Base-by-base conservation (phyloP, 441 rosid species). In the Erysimum cheiri region DNA sequence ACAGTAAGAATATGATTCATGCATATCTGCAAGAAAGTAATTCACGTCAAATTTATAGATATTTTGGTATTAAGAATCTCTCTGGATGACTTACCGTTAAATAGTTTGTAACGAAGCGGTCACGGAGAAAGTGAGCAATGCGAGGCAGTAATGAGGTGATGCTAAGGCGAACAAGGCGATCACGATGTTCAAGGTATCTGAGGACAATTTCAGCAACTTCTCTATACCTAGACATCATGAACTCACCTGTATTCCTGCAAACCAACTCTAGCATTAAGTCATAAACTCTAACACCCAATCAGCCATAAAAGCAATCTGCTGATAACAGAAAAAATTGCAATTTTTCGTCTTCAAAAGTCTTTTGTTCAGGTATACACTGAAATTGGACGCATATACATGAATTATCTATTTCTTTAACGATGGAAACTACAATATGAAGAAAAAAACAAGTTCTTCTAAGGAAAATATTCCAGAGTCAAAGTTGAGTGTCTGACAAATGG, bases 201-300 rank as follows among this genome's bases (percentile, higher is more conserved):
- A 96, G 85, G 68, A 96, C 97, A 80, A 96, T 93, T 9, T 96
- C 99, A 43, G 98, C 99, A 62, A 96, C 99, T 87, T 96, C 99
- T 80, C 93, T 85, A 77, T 96, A 91, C 83, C 99, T 86, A 64
- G 98, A 93, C 99, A 93, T 96, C 99, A 96, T 96, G 80, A 96
- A 96, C 77, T 96, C 99, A 32, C 99, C 99, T 0, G 99, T 93
- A 80, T 96, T 96, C 84, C 99, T 96, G 96, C 83, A 80, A 57
- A 80, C 59, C 43, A 46, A 64, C 72, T 35, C 67, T 69, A 60
- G 36, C 50, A 72, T 69, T 73, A 67, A 56, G 62, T 44, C 57
- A 24, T 40, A 69, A 80, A 68, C 49, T 62, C 57, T 40, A 48
- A 40, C 56, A 69, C 67, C 26, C 24, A 24, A 48, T 49, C 49